A percentile compares a stretch with the other conserved stretches of the same genome.
These are phyloP conservation scores for Mycena pura DNA, from an alignment of 768 basidiomycete species.

Conservation along the genomic window DNA sequence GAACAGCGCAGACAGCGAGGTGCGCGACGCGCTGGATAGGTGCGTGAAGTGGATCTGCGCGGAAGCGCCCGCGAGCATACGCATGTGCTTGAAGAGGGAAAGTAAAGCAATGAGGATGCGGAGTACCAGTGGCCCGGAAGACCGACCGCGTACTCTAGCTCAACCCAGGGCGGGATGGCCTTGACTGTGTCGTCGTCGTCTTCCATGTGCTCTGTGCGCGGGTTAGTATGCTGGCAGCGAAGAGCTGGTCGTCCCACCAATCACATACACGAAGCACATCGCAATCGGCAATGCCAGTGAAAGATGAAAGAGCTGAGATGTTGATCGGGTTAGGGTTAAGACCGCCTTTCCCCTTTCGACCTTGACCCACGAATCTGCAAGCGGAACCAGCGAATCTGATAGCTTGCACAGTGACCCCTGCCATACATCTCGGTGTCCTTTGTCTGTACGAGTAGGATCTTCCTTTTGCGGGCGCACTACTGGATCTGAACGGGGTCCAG, in stretches of 20 bases:
- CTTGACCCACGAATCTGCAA: too few species aligned
- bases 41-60: slow-evolving; percentile 84
- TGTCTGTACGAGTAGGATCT: too few species aligned
- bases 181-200: slow-evolving; percentile 81
- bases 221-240: slow-evolving; percentile 1
- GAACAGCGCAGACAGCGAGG: slow-evolving; percentile 53
- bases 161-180: slow-evolving; percentile 87
- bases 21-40: slow-evolving; percentile 74
- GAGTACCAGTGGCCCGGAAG: not conserved
- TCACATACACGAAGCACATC: slow-evolving; percentile 62
- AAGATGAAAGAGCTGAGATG: not conserved
- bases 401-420: too few species aligned
- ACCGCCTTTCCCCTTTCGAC: too few species aligned
- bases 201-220: slow-evolving; percentile 87
- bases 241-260: slow-evolving; percentile 46
- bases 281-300: not conserved
- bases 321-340: too few species aligned
- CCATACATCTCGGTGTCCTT: too few species aligned
- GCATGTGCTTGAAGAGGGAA: slow-evolving; percentile 72
- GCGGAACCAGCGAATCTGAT: too few species aligned
- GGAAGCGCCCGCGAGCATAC: slow-evolving; percentile 68
- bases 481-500: too few species aligned
- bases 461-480: too few species aligned
- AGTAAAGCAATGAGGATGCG: slow-evolving; percentile 10
- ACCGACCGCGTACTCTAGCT: slow-evolving; percentile 85